phyloP scores from a whole-genome alignment of 352 stramenopile species.

The Globisporangium cylindrosporum region DNA sequence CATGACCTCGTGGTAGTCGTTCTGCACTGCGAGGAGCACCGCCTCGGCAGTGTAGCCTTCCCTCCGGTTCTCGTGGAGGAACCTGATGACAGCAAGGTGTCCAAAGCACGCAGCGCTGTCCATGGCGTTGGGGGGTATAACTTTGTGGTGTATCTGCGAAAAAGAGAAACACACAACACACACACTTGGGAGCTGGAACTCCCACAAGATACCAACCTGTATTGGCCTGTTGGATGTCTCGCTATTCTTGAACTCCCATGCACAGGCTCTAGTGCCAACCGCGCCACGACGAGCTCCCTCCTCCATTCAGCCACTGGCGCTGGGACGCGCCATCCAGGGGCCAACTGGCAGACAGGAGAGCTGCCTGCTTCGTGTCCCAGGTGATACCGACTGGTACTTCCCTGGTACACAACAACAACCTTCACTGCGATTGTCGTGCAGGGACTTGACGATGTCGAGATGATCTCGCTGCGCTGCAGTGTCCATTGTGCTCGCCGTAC shows the following conservation, averaged over 20 bases:
- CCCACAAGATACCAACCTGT: background rate
- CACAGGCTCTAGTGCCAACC: background rate
- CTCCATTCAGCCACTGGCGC: background rate
- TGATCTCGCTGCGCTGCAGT: background rate
- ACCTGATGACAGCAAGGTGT: background rate
- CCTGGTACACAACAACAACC: background rate
- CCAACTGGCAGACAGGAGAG: background rate
- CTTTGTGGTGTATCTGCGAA: conserved; percentile 3
- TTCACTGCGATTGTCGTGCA: background rate
- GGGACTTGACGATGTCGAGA: background rate
- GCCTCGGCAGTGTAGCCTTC: too few relatives aligned
- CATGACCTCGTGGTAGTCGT: too few relatives aligned
- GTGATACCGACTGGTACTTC: background rate
- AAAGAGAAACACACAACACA: background rate
- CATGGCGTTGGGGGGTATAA: background rate
- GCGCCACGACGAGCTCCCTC: too few relatives aligned
- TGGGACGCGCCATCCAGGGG: background rate
- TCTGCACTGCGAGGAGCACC: too few relatives aligned
- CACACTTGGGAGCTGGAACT: conserved; percentile 3
- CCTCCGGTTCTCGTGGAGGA: background rate
- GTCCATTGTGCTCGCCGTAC: background rate
- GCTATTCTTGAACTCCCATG: background rate
- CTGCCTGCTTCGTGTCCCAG: background rate
- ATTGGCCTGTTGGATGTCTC: background rate
- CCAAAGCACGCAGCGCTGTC: background rate